These are phyloP conservation scores for Clausena lansium DNA, from an alignment of 345 rosid species.

Conservation along the genomic window DNA sequence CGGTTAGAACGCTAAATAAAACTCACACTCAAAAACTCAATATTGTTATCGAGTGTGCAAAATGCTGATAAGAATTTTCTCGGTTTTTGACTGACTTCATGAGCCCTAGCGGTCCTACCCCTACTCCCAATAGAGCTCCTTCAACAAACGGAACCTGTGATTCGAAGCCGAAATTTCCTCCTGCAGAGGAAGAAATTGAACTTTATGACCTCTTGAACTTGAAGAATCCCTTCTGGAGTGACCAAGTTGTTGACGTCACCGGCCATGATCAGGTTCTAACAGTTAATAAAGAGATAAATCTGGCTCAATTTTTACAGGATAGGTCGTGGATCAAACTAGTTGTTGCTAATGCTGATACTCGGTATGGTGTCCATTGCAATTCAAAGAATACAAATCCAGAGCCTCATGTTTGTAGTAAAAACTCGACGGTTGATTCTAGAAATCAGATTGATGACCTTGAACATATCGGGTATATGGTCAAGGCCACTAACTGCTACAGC, in stretches of 20 bases:
- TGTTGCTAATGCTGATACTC: background rate
- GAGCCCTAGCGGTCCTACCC: background rate
- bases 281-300: background rate
- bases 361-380: too few relatives aligned
- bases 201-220: background rate
- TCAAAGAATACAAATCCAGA: background rate
- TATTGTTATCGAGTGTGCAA: background rate
- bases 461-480: background rate
- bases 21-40: background rate
- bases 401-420: background rate
- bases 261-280: background rate
- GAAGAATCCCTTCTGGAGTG: slow-evolving; percentile 14
- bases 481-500: background rate
- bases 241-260: background rate
- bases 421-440: background rate
- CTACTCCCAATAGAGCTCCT: background rate
- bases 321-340: slow-evolving; percentile 4
- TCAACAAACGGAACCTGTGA: too few relatives aligned
- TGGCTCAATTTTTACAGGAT: slow-evolving; percentile 16
- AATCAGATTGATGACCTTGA: background rate
- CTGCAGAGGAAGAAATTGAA: slow-evolving; percentile 4
- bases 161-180: background rate
- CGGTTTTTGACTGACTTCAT: slow-evolving; percentile 6
- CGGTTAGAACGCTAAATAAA: slow-evolving; percentile 1
- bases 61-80: slow-evolving; percentile 7